A percentile compares a stretch with the other conserved stretches of the same genome.
Evolutionary conservation across 371 early-diverging fungal genomes (phyloP).

Genomic region (Homolaphlyctis polyrhiza): DNA sequence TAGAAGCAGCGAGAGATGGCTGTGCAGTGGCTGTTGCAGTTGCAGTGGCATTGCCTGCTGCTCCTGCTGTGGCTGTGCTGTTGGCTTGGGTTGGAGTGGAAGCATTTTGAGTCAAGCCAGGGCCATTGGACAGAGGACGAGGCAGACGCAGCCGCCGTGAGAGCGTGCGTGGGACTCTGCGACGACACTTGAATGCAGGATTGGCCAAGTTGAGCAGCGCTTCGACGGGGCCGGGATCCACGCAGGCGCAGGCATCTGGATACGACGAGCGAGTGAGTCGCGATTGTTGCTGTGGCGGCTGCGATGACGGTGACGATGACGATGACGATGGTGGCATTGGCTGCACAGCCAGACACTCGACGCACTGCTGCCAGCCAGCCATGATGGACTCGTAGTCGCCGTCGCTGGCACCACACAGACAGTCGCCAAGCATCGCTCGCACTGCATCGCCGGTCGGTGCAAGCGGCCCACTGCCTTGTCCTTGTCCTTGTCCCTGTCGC

Average conservation of each 20-base stretch:
- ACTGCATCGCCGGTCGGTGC: neutral
- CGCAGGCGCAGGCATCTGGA: slow-evolving; percentile 8
- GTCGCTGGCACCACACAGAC: slow-evolving; percentile 10
- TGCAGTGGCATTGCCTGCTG: too few relatives aligned
- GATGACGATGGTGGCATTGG: too few relatives aligned
- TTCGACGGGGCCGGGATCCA: slow-evolving; percentile 8
- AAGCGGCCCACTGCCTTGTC: too few relatives aligned
- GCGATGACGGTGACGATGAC: slow-evolving; percentile 6
- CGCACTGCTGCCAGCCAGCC: slow-evolving; percentile 11
- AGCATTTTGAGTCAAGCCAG: too few relatives aligned
- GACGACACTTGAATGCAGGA: slow-evolving; percentile 8
- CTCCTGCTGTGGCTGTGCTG: too few relatives aligned
- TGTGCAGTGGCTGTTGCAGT: too few relatives aligned
- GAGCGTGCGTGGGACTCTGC: too few relatives aligned
- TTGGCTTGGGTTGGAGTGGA: too few relatives aligned
- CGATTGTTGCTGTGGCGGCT: neutral
- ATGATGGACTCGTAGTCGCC: slow-evolving; percentile 3
- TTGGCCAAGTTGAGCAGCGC: slow-evolving; percentile 11
- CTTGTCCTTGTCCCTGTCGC: too few relatives aligned
- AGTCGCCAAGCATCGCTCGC: slow-evolving; percentile 7
- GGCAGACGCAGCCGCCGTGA: too few relatives aligned
- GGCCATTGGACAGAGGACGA: too few relatives aligned
- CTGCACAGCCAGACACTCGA: slow-evolving; percentile 6
- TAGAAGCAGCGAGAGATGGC: too few relatives aligned
- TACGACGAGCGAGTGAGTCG: slow-evolving; percentile 1